These are phyloP conservation scores for Clavispora vitiphila DNA, from an alignment of 805 yeast genomes.

Conservation along the genomic window DNA sequence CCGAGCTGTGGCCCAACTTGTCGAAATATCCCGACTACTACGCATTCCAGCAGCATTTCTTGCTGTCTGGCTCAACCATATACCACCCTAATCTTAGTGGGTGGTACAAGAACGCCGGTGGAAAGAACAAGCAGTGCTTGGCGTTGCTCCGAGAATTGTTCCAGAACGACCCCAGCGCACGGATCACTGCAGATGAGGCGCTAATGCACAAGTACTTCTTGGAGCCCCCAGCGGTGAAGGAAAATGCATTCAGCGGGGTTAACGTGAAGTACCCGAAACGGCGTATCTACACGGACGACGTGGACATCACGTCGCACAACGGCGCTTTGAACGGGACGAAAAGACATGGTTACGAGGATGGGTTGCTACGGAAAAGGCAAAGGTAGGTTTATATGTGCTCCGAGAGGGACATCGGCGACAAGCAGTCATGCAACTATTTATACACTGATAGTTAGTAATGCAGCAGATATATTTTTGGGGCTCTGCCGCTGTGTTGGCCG, in stretches of 20 bases:
- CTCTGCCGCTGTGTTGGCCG: too few species aligned
- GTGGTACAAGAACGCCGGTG: slow-evolving; percentile 87
- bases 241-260: slow-evolving; percentile 76
- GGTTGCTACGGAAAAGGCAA: slow-evolving; percentile 23
- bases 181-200: slow-evolving; percentile 77
- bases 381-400: slow-evolving; percentile 14
- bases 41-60: slow-evolving; percentile 42
- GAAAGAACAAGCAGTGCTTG: slow-evolving; percentile 63
- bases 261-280: slow-evolving; percentile 76
- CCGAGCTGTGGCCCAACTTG: slow-evolving; percentile 74
- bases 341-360: slow-evolving; percentile 25
- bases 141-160: slow-evolving; percentile 59
- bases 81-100: slow-evolving; percentile 68
- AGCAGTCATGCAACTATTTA: too few species aligned
- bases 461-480: too few species aligned
- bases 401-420: too few species aligned
- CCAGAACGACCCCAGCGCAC: slow-evolving; percentile 74
- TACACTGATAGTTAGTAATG: too few species aligned
- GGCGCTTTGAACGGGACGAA: slow-evolving; percentile 20
- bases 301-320: slow-evolving; percentile 51
- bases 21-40: slow-evolving; percentile 77
- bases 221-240: slow-evolving; percentile 61
- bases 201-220: slow-evolving; percentile 74
- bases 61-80: slow-evolving; percentile 38
- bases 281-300: slow-evolving; percentile 81